Conservation (phyloP, 345 rosid genomes). For the Clausena lansium region DNA sequence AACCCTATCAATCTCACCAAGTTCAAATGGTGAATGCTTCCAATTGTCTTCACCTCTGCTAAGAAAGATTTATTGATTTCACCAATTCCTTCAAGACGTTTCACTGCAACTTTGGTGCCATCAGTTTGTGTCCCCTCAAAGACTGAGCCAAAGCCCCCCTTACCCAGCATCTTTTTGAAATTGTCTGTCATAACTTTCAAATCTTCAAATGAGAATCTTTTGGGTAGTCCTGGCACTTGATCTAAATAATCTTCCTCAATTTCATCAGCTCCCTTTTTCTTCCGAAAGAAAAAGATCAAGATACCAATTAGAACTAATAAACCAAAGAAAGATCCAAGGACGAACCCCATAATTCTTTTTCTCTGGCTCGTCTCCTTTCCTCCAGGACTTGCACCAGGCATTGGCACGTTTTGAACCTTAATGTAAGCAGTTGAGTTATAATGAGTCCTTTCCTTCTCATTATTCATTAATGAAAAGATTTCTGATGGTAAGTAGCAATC, state of each 20-base stretch:
- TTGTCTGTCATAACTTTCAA: conserved; percentile 17
- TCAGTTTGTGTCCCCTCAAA: conserved; percentile 23
- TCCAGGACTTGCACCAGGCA: background rate
- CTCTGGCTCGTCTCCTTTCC: background rate
- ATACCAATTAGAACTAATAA: conserved; percentile 5
- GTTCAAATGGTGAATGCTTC: conserved; percentile 35
- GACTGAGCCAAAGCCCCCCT: conserved; percentile 40
- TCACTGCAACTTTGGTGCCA: conserved; percentile 33
- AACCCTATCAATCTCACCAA: conserved; percentile 34
- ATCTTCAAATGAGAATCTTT: conserved; percentile 24
- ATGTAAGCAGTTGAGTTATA: conserved; percentile 5
- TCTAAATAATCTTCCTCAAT: conserved; percentile 24
- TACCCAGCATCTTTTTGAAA: conserved; percentile 26
- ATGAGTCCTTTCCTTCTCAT: background rate
- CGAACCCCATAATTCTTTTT: background rate
- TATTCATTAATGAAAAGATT: conserved; percentile 6
- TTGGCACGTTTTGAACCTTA: conserved; percentile 3
- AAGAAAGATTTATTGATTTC: conserved; percentile 29
- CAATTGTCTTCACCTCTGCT: conserved; percentile 30
- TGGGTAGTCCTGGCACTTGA: conserved; percentile 18
- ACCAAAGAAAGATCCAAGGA: conserved; percentile 6
- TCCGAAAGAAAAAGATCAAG: background rate
- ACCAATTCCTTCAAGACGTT: conserved; percentile 24
- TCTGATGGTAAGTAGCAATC: background rate
- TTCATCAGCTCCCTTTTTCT: background rate